Percentiles rank a stretch among this genome's conserved stretches.
phyloP scores from a whole-genome alignment of 306 rosid genomes.

The Fagus sylvatica region DNA sequence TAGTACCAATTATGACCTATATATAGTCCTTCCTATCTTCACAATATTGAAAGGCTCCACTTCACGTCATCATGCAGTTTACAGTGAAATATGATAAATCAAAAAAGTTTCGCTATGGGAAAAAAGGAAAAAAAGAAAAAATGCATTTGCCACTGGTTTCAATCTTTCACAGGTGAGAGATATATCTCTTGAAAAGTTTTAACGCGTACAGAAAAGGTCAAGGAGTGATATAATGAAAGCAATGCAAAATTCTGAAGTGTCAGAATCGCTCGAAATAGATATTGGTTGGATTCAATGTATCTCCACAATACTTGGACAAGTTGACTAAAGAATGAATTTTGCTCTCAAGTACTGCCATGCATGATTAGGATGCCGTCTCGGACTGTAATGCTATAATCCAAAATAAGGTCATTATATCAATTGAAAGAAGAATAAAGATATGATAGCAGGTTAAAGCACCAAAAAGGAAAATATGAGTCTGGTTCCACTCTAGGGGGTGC shows the following conservation, averaged over 20 bases:
- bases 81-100: not conserved
- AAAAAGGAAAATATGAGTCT: too few relatives aligned
- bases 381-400: not conserved
- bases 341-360: not conserved
- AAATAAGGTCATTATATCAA: too few relatives aligned
- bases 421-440: too few relatives aligned
- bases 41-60: not conserved
- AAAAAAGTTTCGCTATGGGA: not conserved
- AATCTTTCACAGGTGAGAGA: not conserved
- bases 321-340: not conserved
- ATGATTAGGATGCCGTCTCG: not conserved
- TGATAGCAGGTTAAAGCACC: too few relatives aligned
- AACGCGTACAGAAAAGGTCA: too few relatives aligned
- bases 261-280: not conserved
- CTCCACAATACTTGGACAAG: not conserved
- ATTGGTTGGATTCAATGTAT: not conserved
- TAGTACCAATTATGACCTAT: not conserved
- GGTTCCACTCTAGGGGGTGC: too few relatives aligned
- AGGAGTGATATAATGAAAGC: too few relatives aligned
- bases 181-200: not conserved
- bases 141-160: not conserved
- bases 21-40: not conserved
- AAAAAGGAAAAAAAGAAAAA: not conserved
- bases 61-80: not conserved
- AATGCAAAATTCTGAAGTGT: too few relatives aligned